phyloP scores from a whole-genome alignment of 768 basidiomycete species.

The Melanogaster broomeanus region DNA sequence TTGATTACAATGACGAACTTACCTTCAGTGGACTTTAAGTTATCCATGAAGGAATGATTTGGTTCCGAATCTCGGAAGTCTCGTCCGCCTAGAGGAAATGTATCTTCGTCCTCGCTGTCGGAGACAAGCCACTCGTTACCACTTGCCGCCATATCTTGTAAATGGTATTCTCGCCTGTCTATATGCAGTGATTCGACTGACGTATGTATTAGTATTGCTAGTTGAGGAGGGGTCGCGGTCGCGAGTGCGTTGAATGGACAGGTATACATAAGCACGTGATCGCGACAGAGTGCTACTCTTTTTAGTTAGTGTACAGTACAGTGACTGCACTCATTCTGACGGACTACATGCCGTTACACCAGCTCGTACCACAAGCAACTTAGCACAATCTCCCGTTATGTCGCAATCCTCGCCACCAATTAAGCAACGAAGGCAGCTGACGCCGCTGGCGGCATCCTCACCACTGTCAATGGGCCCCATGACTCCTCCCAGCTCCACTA shows the following conservation, averaged over 20 bases:
- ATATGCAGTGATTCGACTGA: too few relatives aligned
- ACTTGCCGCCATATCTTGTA: slow-evolving; percentile 6
- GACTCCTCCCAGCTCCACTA: slow-evolving; percentile 32
- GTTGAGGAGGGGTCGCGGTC: too few relatives aligned
- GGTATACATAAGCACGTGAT: slow-evolving; percentile 26
- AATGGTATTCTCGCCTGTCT: background rate
- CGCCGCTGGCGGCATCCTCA: slow-evolving; percentile 41
- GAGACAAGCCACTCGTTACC: slow-evolving; percentile 46
- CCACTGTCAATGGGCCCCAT: slow-evolving; percentile 48
- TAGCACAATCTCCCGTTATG: background rate
- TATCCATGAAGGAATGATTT: background rate
- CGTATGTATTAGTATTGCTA: too few relatives aligned
- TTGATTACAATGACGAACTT: background rate
- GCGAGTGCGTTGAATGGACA: too few relatives aligned
- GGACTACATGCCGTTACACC: too few relatives aligned
- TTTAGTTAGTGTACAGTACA: too few relatives aligned
- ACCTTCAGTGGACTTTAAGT: slow-evolving; percentile 7
- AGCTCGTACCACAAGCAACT: background rate
- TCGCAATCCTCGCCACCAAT: slow-evolving; percentile 15
- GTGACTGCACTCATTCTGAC: too few relatives aligned
- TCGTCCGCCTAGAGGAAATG: background rate
- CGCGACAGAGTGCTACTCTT: slow-evolving; percentile 9
- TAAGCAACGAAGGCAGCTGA: slow-evolving; percentile 23
- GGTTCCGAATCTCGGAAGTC: background rate
- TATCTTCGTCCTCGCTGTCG: slow-evolving; percentile 47